phyloP scores from a whole-genome alignment of 305 asterid species.

The Fraxinus ornus region DNA sequence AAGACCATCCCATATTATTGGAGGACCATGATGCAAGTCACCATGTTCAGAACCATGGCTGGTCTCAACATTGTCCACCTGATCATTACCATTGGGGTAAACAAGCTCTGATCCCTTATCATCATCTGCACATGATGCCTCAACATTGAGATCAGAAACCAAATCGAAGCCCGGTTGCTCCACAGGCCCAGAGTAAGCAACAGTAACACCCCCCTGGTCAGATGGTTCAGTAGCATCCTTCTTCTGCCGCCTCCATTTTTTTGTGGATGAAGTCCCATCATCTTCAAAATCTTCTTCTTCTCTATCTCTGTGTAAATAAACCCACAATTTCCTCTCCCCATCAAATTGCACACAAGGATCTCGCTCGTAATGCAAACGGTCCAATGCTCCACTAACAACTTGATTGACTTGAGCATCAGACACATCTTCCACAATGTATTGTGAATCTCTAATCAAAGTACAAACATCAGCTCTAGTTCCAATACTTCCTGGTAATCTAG shows the following conservation, averaged over 20 bases:
- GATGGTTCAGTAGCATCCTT: slow-evolving; percentile 74
- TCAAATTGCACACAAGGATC: slow-evolving; percentile 98
- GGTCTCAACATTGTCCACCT: slow-evolving; percentile 42
- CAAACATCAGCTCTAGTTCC: slow-evolving; percentile 98
- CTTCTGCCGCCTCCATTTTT: slow-evolving; percentile 95
- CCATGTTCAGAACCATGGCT: slow-evolving; percentile 44
- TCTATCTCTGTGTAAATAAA: slow-evolving; percentile 83
- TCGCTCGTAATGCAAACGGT: slow-evolving; percentile 92
- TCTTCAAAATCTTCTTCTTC: slow-evolving; percentile 99
- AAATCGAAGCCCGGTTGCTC: slow-evolving; percentile 61
- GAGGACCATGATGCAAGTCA: slow-evolving; percentile 34
- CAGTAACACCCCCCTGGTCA: slow-evolving; percentile 64
- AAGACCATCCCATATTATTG: slow-evolving; percentile 45
- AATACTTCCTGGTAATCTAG: slow-evolving; percentile 96
- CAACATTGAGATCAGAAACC: slow-evolving; percentile 68
- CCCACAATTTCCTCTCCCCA: slow-evolving; percentile 95
- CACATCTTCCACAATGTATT: slow-evolving; percentile 84
- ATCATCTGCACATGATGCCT: slow-evolving; percentile 48
- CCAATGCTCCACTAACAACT: slow-evolving; percentile 97
- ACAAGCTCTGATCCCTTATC: slow-evolving; percentile 62
- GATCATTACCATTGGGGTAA: slow-evolving; percentile 50
- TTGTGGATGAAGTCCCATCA: slow-evolving; percentile 96
- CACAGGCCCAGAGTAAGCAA: slow-evolving; percentile 50
- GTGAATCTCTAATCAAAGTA: slow-evolving; percentile 92
- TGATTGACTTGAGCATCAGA: slow-evolving; percentile 93